Base-by-base conservation (phyloP, 306 rosid genomes). In the Acacia melanoxylon region DNA sequence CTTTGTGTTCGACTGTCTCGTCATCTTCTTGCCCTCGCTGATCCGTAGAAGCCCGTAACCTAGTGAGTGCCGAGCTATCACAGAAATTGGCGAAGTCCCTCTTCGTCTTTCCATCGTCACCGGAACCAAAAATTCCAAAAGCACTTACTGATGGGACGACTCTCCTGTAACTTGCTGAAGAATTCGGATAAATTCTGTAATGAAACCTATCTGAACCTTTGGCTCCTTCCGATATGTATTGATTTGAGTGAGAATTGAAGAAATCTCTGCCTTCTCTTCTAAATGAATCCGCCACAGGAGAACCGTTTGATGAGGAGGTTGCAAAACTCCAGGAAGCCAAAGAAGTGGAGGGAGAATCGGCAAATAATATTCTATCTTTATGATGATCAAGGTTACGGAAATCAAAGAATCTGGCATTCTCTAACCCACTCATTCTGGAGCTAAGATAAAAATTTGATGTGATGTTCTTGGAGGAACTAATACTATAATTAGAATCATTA, bases 291-390 rank as follows among this genome's bases (percentile, higher is more conserved):
- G 59, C 67, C 0, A 66, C 27, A 5, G 72, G 46, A n/a, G 82
- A 65, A 66, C 29, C 77, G 68, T n/a, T 80, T 24, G 81, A 40
- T 42, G 78, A 40, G 46, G 76, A 69, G 77, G 83, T 54, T 33
- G 69, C 83, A 79, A 89, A 89, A 82, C 83, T 89, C 90, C 90
- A 89, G 59, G 76, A 73, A 73, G 42, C 40, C 41, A 59, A 24
- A 76, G 80, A 62, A 75, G 45, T 68, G 29, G 80, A 45, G 54
- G 78, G 78, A 44, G 74, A 69, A 69, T 69, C 74, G 3, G 74
- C 69, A 8, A 67, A 24, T 13, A 67, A 24, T 13, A 52, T 46
- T 67, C 77, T 78, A n/a, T 82, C 90, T 59, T 84, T 87, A 22
- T 70, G 33, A 44, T 67, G 54, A 44, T 67, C 73, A 35, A 83